A percentile compares a stretch with the other conserved stretches of the same genome.
These are phyloP conservation scores for Suhomyces terraborum DNA, from an alignment of 1,139 yeast species.

Conservation along the genomic window DNA sequence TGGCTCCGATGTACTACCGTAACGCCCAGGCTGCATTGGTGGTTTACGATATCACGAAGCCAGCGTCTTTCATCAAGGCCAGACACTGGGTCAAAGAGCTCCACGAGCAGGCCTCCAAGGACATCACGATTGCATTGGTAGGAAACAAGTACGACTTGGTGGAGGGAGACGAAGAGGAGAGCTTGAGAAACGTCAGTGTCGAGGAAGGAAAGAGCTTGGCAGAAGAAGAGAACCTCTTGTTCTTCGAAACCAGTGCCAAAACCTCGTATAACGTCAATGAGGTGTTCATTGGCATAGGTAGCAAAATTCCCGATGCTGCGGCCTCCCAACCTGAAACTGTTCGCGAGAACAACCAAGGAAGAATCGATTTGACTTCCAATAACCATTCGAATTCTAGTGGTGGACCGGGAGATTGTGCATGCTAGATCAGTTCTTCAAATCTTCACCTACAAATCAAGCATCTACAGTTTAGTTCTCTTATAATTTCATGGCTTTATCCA, in stretches of 20 bases:
- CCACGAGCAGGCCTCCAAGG: slow-evolving; percentile 91
- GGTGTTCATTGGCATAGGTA: slow-evolving; percentile 81
- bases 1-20: slow-evolving; percentile 97
- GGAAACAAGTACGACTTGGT: slow-evolving; percentile 88
- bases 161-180: slow-evolving; percentile 30
- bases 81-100: slow-evolving; percentile 98
- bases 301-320: slow-evolving; percentile 59
- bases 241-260: slow-evolving; percentile 93
- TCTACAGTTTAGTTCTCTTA: slow-evolving; percentile 8
- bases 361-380: slow-evolving; percentile 21
- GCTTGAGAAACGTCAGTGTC: slow-evolving; percentile 73
- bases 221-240: slow-evolving; percentile 73
- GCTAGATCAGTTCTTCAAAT: slow-evolving; percentile 9
- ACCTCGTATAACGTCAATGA: slow-evolving; percentile 81
- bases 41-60: slow-evolving; percentile 93
- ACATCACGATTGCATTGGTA: slow-evolving; percentile 87
- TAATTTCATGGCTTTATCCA: slow-evolving; percentile 3
- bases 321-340: slow-evolving; percentile 7
- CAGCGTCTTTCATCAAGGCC: slow-evolving; percentile 97
- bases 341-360: slow-evolving; percentile 15
- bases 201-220: slow-evolving; percentile 82
- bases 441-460: slow-evolving; percentile 1
- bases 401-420: slow-evolving; percentile 20
- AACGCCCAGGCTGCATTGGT: slow-evolving; percentile 98
- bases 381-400: slow-evolving; percentile 7